A percentile compares a stretch with the other conserved stretches of the same genome.
Conservation (phyloP, 78 protist species). For the Andalucia godoyi region DNA sequence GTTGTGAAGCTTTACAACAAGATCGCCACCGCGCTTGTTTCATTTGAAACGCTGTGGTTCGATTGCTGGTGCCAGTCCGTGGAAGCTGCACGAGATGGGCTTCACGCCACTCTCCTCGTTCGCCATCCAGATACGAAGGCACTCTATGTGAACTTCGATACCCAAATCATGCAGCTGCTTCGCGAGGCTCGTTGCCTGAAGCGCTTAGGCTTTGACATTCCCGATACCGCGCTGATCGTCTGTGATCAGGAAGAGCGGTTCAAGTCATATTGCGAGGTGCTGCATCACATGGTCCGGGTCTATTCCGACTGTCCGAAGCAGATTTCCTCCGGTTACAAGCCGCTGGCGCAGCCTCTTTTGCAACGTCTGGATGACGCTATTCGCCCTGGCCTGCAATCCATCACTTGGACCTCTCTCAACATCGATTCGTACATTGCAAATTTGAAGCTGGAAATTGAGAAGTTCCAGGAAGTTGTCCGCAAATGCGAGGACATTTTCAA, state of each 20-base stretch:
- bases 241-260: conserved; percentile 9
- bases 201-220: conserved; percentile 20
- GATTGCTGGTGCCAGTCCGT: conserved; percentile 22
- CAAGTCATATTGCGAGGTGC: conserved; percentile 2
- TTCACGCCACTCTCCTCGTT: conserved; percentile 39
- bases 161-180: conserved; percentile 12
- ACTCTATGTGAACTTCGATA: conserved; percentile 46
- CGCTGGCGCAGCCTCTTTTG: neutral
- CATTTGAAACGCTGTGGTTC: conserved; percentile 30
- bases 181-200: conserved; percentile 33
- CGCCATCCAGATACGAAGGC: neutral
- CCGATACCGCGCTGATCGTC: neutral
- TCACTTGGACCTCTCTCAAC: conserved; percentile 31
- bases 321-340: neutral
- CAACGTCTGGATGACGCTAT: neutral
- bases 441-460: neutral
- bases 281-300: neutral
- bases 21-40: conserved; percentile 11
- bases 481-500: conserved; percentile 7
- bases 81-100: neutral
- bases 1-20: conserved; percentile 23
- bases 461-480: conserved; percentile 1
- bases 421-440: conserved; percentile 3
- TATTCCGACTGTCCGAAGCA: neutral
- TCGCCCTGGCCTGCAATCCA: neutral